Conservation (phyloP, 164 flowering plant genomes). For the Litsea cubeba region DNA sequence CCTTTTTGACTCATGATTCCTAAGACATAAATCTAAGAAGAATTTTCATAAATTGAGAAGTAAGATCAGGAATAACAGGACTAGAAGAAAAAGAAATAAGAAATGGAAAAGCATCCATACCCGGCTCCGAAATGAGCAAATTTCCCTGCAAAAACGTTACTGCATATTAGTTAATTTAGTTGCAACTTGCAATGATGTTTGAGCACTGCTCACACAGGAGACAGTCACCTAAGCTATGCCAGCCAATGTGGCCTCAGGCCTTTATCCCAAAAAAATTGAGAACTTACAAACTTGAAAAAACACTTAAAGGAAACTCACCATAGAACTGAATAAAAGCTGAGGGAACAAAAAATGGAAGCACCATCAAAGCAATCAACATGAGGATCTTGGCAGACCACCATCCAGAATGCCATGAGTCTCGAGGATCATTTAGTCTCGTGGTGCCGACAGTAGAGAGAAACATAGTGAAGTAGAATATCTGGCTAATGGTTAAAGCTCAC, state of each 20-base stretch:
- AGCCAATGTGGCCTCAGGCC: too few relatives aligned
- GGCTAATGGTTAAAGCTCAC: constrained; percentile 34
- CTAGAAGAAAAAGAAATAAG: constrained; percentile 4
- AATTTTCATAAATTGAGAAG: neutral
- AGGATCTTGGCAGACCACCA: constrained; percentile 80
- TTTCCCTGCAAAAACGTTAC: constrained; percentile 49
- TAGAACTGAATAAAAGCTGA: constrained; percentile 50
- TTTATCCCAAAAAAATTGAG: neutral
- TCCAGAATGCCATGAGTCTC: constrained; percentile 81
- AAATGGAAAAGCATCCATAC: constrained; percentile 28
- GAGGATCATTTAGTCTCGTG: constrained; percentile 39
- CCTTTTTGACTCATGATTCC: neutral
- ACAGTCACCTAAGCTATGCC: too few relatives aligned
- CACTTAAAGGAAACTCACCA: constrained; percentile 43
- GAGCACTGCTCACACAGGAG: neutral
- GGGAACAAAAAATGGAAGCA: constrained; percentile 61
- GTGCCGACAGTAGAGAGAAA: constrained; percentile 79
- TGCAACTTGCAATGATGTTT: neutral
- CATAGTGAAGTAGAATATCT: constrained; percentile 75
- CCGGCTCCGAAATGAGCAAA: constrained; percentile 94
- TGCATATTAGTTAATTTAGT: neutral
- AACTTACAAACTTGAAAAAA: neutral
- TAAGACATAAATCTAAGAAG: neutral
- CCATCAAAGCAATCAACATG: constrained; percentile 42
- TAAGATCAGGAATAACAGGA: neutral